Base-by-base conservation (phyloP, 345 rosid genomes). In the Raphanus sativus region DNA sequence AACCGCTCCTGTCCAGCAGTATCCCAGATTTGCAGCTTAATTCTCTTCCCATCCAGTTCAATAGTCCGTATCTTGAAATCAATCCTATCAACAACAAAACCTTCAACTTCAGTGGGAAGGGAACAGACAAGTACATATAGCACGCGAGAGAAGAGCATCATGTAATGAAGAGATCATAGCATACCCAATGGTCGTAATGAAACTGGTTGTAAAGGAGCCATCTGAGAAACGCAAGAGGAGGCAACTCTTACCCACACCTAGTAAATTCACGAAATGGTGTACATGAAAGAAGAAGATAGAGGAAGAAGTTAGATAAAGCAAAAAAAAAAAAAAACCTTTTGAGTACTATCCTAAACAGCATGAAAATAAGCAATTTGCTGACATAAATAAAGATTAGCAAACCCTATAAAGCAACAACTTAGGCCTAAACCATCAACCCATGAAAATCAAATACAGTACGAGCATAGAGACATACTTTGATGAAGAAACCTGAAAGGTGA, bases 171-270 rank as follows among this genome's bases (percentile, higher is more conserved):
- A 45, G 52, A 45, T 45, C 52, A 45, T 42, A 0, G 21, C 74
- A 21, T 74, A 93, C 97, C 98, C 98, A 48, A 93, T 93, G 50
- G 98, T 93, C 2, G 98, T 91, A 60, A 93, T 93, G 81, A 91
- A 93, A 82, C 97, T 91, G 36, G 98, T 93, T n/a, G 97, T 91
- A 80, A 93, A 93, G 70, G 98, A 93, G 79, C 97, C 98, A 86
- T 93, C 97, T 13, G 98, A 93, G 81, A 93, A 93, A 62, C 98
- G 93, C 72, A 93, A 78, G 77, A 93, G 97, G 61, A 93, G 87
- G 75, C 52, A 93, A 89, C 98, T 93, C 89, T 91, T 93, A 29
- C 98, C 98, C 79, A 93, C 97, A 79, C 98, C 98, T 89, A 48
- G 48, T 10, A 48, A 26, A 60, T 75, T 13, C 26, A 75, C 26